phyloP scores from a whole-genome alignment of 495 filamentous ascomycete species.

The Penicillium alfredii region DNA sequence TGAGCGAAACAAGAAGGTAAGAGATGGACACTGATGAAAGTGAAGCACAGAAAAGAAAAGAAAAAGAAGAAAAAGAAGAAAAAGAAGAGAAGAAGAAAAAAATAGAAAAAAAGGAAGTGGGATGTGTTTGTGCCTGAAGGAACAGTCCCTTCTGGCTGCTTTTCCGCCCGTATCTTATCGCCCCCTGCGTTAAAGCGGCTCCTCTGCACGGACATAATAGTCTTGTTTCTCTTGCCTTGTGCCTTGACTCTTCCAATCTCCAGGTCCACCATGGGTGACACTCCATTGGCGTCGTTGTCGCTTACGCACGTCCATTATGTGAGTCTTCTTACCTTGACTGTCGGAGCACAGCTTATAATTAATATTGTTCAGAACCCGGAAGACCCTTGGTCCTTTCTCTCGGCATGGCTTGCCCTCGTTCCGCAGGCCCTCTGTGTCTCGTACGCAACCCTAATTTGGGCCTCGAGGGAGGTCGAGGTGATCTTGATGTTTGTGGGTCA shows the following conservation, averaged over 20 bases:
- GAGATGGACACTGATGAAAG: slow-evolving; percentile 1
- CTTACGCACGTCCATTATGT: slow-evolving; percentile 97
- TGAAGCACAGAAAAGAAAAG: not conserved
- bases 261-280: slow-evolving; percentile 50
- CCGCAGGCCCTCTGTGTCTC: slow-evolving; percentile 86
- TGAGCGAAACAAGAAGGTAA: slow-evolving; percentile 10
- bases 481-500: slow-evolving; percentile 88
- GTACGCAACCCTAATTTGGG: slow-evolving; percentile 85
- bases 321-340: slow-evolving; percentile 18
- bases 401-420: slow-evolving; percentile 87
- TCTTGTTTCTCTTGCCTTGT: not conserved
- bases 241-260: not conserved
- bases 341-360: too few species aligned
- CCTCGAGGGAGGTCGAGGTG: slow-evolving; percentile 84
- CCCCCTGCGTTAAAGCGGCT: slow-evolving; percentile 17
- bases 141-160: slow-evolving; percentile 16
- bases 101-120: slow-evolving; percentile 8
- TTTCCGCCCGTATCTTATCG: slow-evolving; percentile 16
- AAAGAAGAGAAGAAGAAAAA: slow-evolving; percentile 4
- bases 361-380: slow-evolving; percentile 74
- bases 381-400: slow-evolving; percentile 78
- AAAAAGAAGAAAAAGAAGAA: slow-evolving; percentile 5
- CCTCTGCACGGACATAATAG: too few species aligned
- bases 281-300: slow-evolving; percentile 79
- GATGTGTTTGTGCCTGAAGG: slow-evolving; percentile 18